phyloP scores from a whole-genome alignment of 495 filamentous ascomycete genomes.

The Pseudoneurospora amorphoporcata region DNA sequence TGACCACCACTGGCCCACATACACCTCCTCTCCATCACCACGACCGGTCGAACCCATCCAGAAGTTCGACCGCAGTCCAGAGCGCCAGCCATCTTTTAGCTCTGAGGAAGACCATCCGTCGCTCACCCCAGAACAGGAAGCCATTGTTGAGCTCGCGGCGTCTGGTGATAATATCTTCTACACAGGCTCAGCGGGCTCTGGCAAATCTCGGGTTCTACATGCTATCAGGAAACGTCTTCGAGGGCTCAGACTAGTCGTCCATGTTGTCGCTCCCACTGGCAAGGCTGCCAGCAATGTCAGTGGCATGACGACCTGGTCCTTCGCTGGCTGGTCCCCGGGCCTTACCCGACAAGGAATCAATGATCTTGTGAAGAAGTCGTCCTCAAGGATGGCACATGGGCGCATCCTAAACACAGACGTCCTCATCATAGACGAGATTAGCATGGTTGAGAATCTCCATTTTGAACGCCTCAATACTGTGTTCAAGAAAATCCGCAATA shows the following conservation, averaged over 20 bases:
- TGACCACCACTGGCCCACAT: too few species aligned
- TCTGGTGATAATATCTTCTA: conserved; percentile 48
- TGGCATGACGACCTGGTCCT: conserved; percentile 44
- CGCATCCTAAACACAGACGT: conserved; percentile 31
- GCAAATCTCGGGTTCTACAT: conserved; percentile 49
- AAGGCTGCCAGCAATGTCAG: conserved; percentile 42
- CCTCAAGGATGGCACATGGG: neutral
- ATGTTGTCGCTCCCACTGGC: conserved; percentile 48
- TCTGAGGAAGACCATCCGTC: too few species aligned
- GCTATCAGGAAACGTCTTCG: conserved; percentile 31
- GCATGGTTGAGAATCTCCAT: conserved; percentile 44
- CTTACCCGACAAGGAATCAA: conserved; percentile 14
- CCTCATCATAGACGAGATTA: conserved; percentile 35
- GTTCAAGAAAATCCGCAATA: conserved; percentile 31
- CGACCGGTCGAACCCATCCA: too few species aligned
- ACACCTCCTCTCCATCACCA: too few species aligned
- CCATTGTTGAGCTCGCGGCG: conserved; percentile 38
- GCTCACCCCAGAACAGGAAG: conserved; percentile 37
- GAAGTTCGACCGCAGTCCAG: too few species aligned
- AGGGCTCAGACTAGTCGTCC: conserved; percentile 24
- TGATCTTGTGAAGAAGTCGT: neutral
- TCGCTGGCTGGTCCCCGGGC: conserved; percentile 42
- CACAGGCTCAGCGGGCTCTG: conserved; percentile 51
- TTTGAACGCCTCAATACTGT: conserved; percentile 44
- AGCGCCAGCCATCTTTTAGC: too few species aligned